These are phyloP conservation scores for Wickerhamomyces sp. DNA, from an alignment of 1,139 yeast species.

Conservation along the genomic window DNA sequence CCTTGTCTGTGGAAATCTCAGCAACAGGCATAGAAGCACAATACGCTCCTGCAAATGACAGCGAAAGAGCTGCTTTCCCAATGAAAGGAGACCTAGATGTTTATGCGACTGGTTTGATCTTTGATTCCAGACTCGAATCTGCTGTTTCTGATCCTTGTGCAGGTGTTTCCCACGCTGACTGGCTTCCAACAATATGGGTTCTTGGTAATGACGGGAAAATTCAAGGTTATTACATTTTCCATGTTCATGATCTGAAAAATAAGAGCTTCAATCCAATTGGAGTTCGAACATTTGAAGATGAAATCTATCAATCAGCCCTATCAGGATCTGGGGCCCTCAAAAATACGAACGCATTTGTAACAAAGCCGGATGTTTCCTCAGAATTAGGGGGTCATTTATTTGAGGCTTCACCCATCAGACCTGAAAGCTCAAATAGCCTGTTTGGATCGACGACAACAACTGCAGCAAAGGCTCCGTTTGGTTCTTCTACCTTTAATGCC, in stretches of 20 bases:
- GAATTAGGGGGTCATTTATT: no score
- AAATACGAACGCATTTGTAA: no score
- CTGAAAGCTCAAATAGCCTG: no score
- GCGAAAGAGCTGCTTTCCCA: slow-evolving; percentile 69
- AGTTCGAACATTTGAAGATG: slow-evolving; percentile 12
- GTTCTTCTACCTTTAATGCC: no score
- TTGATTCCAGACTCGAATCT: slow-evolving; percentile 49
- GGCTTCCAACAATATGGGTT: slow-evolving; percentile 60
- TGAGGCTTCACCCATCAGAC: no score
- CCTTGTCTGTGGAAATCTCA: slow-evolving; percentile 60
- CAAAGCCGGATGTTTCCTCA: no score
- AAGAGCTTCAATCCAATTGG: slow-evolving; percentile 24
- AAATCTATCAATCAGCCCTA: slow-evolving; percentile 4
- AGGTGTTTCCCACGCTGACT: slow-evolving; percentile 51
- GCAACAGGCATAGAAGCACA: slow-evolving; percentile 33
- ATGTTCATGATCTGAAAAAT: slow-evolving; percentile 41
- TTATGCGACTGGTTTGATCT: slow-evolving; percentile 62
- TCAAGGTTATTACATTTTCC: slow-evolving; percentile 62
- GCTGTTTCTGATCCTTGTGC: slow-evolving; percentile 49
- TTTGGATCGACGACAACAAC: no score
- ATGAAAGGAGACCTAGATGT: slow-evolving; percentile 65
- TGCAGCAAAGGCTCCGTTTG: no score
- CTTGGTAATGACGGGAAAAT: slow-evolving; percentile 61
- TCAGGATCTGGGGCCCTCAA: no score
- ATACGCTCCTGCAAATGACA: slow-evolving; percentile 54